Conservation (phyloP, 2,329 filamentous ascomycete genomes). For the Exophiala phaeomuriformis region DNA sequence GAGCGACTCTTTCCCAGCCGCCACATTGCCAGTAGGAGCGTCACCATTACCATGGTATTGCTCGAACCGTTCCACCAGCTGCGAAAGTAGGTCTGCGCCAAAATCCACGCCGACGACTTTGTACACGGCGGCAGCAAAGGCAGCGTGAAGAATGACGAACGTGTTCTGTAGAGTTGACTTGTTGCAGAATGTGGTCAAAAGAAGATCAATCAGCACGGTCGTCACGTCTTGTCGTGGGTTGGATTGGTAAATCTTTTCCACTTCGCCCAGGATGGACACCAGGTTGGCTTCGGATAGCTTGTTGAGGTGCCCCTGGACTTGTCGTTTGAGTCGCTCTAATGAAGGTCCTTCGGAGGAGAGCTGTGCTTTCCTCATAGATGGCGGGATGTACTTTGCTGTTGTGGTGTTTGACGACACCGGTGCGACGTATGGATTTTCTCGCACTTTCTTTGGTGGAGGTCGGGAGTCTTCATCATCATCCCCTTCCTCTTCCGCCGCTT, state of each 20-base stretch:
- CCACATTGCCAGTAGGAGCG: conserved; percentile 9
- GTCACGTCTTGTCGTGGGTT: conserved; percentile 86
- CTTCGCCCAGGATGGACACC: conserved; percentile 70
- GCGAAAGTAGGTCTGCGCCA: conserved; percentile 76
- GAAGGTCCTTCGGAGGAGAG: conserved; percentile 60
- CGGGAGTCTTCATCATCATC: conserved; percentile 30
- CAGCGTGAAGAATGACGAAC: conserved; percentile 82
- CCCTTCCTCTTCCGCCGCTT: conserved; percentile 9
- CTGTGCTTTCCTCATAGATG: conserved; percentile 63
- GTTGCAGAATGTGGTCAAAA: conserved; percentile 74
- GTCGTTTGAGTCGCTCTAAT: conserved; percentile 62
- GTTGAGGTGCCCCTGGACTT: conserved; percentile 84
- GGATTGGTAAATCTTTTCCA: conserved; percentile 75
- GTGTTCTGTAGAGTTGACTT: conserved; percentile 73
- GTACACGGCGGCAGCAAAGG: conserved; percentile 81
- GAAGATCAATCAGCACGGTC: conserved; percentile 65
- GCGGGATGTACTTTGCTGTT: conserved; percentile 75
- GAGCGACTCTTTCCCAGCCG: conserved; percentile 53
- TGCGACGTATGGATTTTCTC: conserved; percentile 85
- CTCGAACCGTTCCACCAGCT: conserved; percentile 68
- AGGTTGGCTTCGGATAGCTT: conserved; percentile 87
- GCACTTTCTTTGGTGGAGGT: conserved; percentile 42
- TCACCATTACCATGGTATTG: conserved; percentile 46
- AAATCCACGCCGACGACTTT: conserved; percentile 83
- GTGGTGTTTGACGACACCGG: conserved; percentile 45